Evolutionary conservation across 192 early-diverging fungal species (phyloP).

Genomic region (Coemansia erecta): DNA sequence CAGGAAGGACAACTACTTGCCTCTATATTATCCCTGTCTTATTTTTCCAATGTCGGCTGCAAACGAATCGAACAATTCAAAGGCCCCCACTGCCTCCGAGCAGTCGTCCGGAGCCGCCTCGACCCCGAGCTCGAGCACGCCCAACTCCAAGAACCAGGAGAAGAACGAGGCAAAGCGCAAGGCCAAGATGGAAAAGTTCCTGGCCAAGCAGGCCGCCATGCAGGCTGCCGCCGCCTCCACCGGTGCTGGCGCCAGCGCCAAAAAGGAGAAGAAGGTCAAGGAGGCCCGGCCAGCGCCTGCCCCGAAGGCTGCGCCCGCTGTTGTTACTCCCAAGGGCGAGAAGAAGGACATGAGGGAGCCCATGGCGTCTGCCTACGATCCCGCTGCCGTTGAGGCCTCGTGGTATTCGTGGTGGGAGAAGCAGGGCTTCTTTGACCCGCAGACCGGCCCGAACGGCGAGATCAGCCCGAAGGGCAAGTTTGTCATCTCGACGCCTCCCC

Average conservation of each 20-base stretch:
- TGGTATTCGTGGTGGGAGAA: slow-evolving; percentile 99
- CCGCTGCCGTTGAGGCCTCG: slow-evolving; percentile 85
- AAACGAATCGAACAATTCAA: slow-evolving; percentile 1
- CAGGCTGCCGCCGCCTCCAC: slow-evolving; percentile 7
- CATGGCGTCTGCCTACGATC: slow-evolving; percentile 84
- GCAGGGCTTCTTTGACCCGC: slow-evolving; percentile 86
- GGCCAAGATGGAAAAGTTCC: slow-evolving; percentile 91
- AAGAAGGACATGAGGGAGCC: slow-evolving; percentile 75
- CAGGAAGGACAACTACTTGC: too few relatives aligned
- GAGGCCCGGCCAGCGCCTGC: slow-evolving; percentile 54
- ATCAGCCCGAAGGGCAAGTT: slow-evolving; percentile 75
- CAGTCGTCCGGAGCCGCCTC: neutral
- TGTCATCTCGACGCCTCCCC: slow-evolving; percentile 94
- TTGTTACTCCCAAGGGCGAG: slow-evolving; percentile 81
- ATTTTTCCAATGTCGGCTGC: slow-evolving; percentile 7
- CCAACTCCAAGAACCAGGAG: slow-evolving; percentile 76
- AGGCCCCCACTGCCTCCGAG: neutral
- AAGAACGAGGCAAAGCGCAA: slow-evolving; percentile 89
- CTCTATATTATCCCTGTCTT: neutral
- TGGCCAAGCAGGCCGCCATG: slow-evolving; percentile 75
- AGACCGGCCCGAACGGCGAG: slow-evolving; percentile 55
- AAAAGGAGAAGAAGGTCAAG: slow-evolving; percentile 60
- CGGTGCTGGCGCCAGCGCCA: neutral
- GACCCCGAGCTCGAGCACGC: neutral
- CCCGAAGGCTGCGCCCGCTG: slow-evolving; percentile 61